Base-by-base conservation (phyloP, 495 filamentous ascomycete genomes). In the Rusavskia elegans region DNA sequence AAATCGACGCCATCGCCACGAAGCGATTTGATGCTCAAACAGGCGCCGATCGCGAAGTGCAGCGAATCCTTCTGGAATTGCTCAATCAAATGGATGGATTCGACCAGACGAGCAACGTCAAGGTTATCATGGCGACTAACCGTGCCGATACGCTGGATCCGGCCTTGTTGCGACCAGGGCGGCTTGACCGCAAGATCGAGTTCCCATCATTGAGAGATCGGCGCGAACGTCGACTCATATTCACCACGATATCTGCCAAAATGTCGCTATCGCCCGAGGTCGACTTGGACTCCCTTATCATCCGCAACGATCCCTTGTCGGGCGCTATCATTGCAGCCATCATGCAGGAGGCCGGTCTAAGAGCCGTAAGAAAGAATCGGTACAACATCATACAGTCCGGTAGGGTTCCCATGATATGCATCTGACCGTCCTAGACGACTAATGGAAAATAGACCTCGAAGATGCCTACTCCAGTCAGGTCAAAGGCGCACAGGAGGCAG, bases 51-150 rank as follows among this genome's bases (percentile, higher is more conserved):
- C 80, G 92, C 65, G 92, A 98, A 69, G 92, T 98, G 23, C 92
- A 98, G 72, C 88, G 92, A 73, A 98, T 97, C 61, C 71, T 98
- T 53, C 80, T 98, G 51, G 92, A 98, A 66, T 73, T 98, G 54
- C 80, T 98, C 53, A 98, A 98, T 71, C 92, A 98, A 69, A 97
- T 98, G 92, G 92, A 98, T 68, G 92, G 92, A 55, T 98, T 98
- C 70, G 92, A 98, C 66, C 92, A 97, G 66, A 90, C 88, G 2
- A 84, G 87, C 68, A 97, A 97, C 64, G 93, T 98, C 66, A 98
- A 98, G 70, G 92, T 98, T 62, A 97, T 98, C 72, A 98, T 98
- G 92, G 92, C 92, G 52, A 98, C 92, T 56, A 98, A 98, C 71
- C 81, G 92, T 59, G 93, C 92, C 46, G 92, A 98, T 62, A 98